Conservation (phyloP, 192 early-diverging fungal species). For the Thamnidium elegans region DNA sequence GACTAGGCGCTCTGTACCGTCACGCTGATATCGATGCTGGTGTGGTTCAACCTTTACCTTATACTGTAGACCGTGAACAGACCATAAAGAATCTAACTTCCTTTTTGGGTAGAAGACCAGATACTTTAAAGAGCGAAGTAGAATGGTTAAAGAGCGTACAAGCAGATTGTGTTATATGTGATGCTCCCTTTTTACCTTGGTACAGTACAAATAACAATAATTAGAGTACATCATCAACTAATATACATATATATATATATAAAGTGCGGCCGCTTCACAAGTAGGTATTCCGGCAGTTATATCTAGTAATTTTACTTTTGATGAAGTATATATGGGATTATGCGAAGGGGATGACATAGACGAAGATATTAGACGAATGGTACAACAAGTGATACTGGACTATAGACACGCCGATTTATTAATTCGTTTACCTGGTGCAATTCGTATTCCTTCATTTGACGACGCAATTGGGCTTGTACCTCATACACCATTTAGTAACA, state of each 20-base stretch:
- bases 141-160: conserved; percentile 49
- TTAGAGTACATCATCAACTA: no score
- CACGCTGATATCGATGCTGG: conserved; percentile 58
- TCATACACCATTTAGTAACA: conserved; percentile 14
- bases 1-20: conserved; percentile 49
- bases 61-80: conserved; percentile 54
- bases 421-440: conserved; percentile 52
- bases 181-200: conserved; percentile 59
- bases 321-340: conserved; percentile 53
- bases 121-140: conserved; percentile 43
- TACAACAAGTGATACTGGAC: conserved; percentile 43
- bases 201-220: conserved; percentile 16
- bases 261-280: conserved; percentile 49
- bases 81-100: conserved; percentile 49
- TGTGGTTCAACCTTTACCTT: conserved; percentile 59
- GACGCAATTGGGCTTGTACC: conserved; percentile 31
- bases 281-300: conserved; percentile 53
- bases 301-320: conserved; percentile 63
- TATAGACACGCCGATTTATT: conserved; percentile 52
- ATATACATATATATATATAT: background rate
- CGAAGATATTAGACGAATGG: conserved; percentile 33
- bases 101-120: conserved; percentile 42
- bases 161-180: conserved; percentile 55
- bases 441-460: conserved; percentile 55
- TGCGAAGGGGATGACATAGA: conserved; percentile 54